phyloP scores from a whole-genome alignment of 2,329 filamentous ascomycete species.

The Botrytis sinoallii region DNA sequence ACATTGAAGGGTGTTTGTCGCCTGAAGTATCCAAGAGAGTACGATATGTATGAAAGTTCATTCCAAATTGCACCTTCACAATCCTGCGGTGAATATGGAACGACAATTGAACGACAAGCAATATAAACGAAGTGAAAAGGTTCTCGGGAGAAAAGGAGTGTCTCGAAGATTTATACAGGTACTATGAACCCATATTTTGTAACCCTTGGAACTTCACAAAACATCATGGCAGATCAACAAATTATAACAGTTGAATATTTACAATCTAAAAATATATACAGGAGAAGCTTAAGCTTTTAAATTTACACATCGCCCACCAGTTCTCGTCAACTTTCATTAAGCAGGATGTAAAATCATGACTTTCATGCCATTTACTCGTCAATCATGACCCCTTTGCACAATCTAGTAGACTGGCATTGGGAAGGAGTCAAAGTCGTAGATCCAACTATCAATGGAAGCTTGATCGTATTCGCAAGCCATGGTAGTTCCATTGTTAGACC shows the following conservation, averaged over 20 bases:
- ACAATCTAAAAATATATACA: neutral
- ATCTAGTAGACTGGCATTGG: conserved; percentile 25
- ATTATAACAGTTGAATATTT: neutral
- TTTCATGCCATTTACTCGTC: neutral
- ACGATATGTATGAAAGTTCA: neutral
- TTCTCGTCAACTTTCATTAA: neutral
- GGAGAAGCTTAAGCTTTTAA: neutral
- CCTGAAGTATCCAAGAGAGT: neutral
- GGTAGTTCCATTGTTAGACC: conserved; percentile 29
- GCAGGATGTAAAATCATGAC: neutral
- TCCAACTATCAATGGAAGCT: conserved; percentile 35
- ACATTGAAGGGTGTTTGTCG: neutral
- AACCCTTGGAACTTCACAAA: neutral
- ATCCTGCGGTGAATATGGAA: neutral
- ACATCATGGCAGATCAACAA: neutral
- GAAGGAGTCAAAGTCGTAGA: conserved; percentile 31
- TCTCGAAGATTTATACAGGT: neutral
- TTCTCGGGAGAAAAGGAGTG: neutral
- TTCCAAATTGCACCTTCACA: neutral
- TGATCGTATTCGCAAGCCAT: conserved; percentile 36
- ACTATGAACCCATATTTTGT: neutral
- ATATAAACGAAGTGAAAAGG: neutral
- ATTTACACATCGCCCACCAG: too few relatives aligned
- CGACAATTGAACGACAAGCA: neutral
- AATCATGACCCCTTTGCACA: neutral